These are phyloP conservation scores for Obelidium mucronatum DNA, from an alignment of 192 early-diverging fungal species.

Conservation along the genomic window DNA sequence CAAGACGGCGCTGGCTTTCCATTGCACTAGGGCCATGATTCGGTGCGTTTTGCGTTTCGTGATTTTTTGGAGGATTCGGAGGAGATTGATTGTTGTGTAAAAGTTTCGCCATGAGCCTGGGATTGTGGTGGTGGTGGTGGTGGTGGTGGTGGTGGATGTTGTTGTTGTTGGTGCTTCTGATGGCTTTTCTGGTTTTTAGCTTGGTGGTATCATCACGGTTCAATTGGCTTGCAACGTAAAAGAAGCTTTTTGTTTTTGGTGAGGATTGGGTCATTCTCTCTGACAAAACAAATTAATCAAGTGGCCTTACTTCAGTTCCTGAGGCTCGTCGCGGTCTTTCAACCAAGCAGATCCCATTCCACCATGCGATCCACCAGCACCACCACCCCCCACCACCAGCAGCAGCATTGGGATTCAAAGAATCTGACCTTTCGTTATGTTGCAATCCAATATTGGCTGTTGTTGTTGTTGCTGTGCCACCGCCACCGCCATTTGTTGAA, in stretches of 20 bases:
- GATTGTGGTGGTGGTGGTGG: neutral
- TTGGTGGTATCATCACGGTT: no score
- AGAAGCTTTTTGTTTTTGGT: no score
- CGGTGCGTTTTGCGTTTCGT: conserved; percentile 81
- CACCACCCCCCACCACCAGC: no score
- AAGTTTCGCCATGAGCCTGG: conserved; percentile 41
- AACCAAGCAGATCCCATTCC: conserved; percentile 48
- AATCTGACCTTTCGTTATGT: no score
- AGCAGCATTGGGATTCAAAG: no score
- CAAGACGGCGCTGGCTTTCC: conserved; percentile 82
- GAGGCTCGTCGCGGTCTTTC: conserved; percentile 41
- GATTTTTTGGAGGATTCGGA: conserved; percentile 80
- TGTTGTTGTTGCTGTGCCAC: neutral
- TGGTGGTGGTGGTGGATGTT: neutral
- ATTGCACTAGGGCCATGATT: conserved; percentile 79
- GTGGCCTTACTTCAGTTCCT: conserved; percentile 49
- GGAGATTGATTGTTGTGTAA: conserved; percentile 72
- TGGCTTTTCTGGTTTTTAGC: neutral
- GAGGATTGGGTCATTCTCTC: neutral
- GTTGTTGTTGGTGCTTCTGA: neutral
- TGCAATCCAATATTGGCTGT: no score
- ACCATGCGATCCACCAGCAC: neutral
- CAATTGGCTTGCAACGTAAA: no score
- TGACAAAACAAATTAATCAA: no score
- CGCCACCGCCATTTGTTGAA: no score